Percentiles rank a stretch among this genome's conserved stretches.
phyloP scores from a whole-genome alignment of 495 filamentous ascomycete species.

The Amniculicola lignicola region DNA sequence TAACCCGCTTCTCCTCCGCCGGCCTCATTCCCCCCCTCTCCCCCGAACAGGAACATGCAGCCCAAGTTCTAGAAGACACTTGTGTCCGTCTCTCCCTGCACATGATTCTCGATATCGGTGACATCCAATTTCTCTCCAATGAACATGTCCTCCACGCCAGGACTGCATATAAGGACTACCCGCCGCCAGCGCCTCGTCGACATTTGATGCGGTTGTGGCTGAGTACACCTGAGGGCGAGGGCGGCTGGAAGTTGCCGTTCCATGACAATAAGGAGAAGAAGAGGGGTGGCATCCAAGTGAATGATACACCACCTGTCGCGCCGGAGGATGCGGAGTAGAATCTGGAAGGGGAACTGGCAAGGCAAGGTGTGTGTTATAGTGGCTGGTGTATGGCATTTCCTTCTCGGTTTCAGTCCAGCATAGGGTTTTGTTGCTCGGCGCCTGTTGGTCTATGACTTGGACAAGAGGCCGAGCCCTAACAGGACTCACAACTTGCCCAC shows the following conservation, averaged over 20 bases:
- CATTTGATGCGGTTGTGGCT: conserved; percentile 82
- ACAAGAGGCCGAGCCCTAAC: no score
- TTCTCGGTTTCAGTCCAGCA: no score
- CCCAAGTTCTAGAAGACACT: conserved; percentile 37
- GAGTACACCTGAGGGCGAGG: conserved; percentile 73
- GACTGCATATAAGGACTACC: conserved; percentile 43
- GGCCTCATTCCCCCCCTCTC: conserved; percentile 40
- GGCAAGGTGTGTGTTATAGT: no score
- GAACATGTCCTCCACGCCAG: conserved; percentile 41
- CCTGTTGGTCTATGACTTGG: no score
- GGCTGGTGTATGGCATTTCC: no score
- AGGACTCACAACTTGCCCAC: no score
- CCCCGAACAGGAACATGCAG: conserved; percentile 33
- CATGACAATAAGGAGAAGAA: conserved; percentile 78
- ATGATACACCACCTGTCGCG: conserved; percentile 65
- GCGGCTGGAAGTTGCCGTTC: conserved; percentile 82
- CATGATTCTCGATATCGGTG: conserved; percentile 45
- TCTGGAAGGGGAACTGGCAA: background rate
- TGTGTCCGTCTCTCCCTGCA: conserved; percentile 39
- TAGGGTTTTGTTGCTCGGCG: no score
- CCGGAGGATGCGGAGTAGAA: conserved; percentile 71
- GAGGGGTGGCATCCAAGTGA: conserved; percentile 81
- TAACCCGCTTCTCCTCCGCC: conserved; percentile 39
- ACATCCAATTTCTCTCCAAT: conserved; percentile 44
- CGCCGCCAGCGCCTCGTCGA: conserved; percentile 35